Evolutionary conservation across 257 asterid genomes (phyloP).

Genomic region (Ilex aquifolium): DNA sequence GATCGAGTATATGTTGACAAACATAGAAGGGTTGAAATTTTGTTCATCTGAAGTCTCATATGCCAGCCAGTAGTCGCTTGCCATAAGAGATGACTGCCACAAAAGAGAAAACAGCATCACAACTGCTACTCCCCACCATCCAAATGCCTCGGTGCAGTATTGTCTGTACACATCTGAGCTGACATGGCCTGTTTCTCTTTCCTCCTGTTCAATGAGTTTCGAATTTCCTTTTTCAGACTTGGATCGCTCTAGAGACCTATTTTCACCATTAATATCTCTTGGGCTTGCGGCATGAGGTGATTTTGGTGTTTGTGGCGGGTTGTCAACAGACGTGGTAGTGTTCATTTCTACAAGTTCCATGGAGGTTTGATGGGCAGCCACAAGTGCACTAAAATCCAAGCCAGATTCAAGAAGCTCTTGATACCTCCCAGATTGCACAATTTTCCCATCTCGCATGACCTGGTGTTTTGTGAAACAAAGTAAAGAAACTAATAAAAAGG

Average conservation of each 20-base stretch:
- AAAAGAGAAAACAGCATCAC: conserved; percentile 25
- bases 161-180: conserved; percentile 40
- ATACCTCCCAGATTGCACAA: conserved; percentile 69
- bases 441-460: conserved; percentile 66
- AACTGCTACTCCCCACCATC: conserved; percentile 61
- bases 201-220: conserved; percentile 66
- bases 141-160: conserved; percentile 56
- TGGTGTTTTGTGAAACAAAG: conserved; percentile 6
- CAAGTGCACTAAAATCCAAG: conserved; percentile 55
- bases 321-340: conserved; percentile 9
- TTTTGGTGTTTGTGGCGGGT: conserved; percentile 15
- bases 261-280: conserved; percentile 18
- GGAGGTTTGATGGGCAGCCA: conserved; percentile 66
- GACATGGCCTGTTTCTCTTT: conserved; percentile 59
- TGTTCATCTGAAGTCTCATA: conserved; percentile 49
- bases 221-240: conserved; percentile 24
- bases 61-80: conserved; percentile 71
- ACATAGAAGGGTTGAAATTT: conserved; percentile 31
- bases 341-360: conserved; percentile 48
- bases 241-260: conserved; percentile 19
- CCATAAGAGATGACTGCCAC: conserved; percentile 46
- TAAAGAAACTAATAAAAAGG: background rate
- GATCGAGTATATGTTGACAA: conserved; percentile 34
- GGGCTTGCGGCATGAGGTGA: conserved; percentile 19
- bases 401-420: conserved; percentile 36